Evolutionary conservation across 768 basidiomycete species (phyloP).

Genomic region (Xerocomellus amylosporus): DNA sequence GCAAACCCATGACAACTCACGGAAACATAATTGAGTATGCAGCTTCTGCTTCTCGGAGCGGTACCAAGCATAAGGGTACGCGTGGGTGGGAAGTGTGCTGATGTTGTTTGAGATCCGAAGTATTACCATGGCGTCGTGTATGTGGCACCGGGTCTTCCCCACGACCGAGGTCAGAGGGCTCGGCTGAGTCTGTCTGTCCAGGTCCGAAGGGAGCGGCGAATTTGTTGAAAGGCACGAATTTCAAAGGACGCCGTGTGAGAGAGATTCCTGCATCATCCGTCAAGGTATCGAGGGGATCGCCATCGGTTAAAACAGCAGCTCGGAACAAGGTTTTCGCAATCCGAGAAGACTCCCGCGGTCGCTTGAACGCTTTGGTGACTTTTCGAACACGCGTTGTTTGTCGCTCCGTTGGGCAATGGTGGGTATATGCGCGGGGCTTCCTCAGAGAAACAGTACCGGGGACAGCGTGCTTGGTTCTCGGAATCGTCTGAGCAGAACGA

Average conservation of each 20-base stretch:
- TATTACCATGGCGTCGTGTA: neutral
- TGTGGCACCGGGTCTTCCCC: neutral
- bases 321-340: conserved; percentile 20
- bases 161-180: neutral
- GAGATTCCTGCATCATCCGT: conserved; percentile 8
- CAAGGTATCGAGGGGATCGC: conserved; percentile 22
- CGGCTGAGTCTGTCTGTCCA: neutral
- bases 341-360: neutral
- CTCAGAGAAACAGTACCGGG: neutral
- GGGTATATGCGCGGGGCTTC: conserved; percentile 21
- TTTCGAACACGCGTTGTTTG: neutral
- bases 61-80: conserved; percentile 24
- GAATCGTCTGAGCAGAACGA: neutral
- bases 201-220: conserved; percentile 1
- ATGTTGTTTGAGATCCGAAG: neutral
- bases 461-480: neutral
- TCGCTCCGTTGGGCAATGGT: neutral
- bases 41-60: conserved; percentile 27
- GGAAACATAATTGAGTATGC: conserved; percentile 28
- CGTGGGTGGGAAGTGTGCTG: neutral
- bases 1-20: conserved; percentile 12
- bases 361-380: neutral
- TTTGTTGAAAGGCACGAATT: conserved; percentile 29
- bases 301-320: conserved; percentile 28
- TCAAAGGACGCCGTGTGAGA: conserved; percentile 22